These are phyloP conservation scores for Ophiostoma perfectum DNA, from an alignment of 2,329 filamentous ascomycete genomes.

Conservation along the genomic window DNA sequence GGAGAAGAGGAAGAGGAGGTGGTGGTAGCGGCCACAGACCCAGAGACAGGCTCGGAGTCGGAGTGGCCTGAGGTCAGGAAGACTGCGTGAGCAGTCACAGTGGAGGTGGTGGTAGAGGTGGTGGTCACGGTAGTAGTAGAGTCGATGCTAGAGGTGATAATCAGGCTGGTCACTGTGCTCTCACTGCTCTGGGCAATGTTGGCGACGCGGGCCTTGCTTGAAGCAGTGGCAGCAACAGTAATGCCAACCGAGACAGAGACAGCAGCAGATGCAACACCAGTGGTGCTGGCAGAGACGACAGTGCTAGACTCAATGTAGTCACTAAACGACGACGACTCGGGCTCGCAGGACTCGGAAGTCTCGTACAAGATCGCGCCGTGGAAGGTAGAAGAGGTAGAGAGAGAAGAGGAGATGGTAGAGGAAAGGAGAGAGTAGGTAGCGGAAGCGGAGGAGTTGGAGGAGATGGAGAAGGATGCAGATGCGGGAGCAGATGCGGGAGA, in stretches of 20 bases:
- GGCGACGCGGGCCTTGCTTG: neutral
- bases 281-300: neutral
- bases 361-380: neutral
- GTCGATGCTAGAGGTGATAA: neutral
- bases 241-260: constrained; percentile 13
- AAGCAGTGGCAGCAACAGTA: neutral
- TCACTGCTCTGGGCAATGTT: neutral
- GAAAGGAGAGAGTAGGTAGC: neutral
- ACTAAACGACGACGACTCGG: constrained; percentile 1
- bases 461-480: neutral
- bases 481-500: neutral
- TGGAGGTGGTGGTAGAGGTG: neutral
- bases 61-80: neutral
- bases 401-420: neutral
- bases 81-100: neutral
- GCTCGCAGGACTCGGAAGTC: constrained; percentile 6
- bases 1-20: neutral
- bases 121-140: neutral
- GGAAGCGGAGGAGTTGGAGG: neutral
- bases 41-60: neutral
- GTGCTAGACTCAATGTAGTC: constrained; percentile 4
- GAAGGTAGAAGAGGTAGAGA: neutral
- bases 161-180: neutral
- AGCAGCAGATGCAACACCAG: neutral
- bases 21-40: neutral